These are phyloP conservation scores for Globisporangium rhizosaccharum DNA, from an alignment of 352 stramenopile species.

Conservation along the genomic window DNA sequence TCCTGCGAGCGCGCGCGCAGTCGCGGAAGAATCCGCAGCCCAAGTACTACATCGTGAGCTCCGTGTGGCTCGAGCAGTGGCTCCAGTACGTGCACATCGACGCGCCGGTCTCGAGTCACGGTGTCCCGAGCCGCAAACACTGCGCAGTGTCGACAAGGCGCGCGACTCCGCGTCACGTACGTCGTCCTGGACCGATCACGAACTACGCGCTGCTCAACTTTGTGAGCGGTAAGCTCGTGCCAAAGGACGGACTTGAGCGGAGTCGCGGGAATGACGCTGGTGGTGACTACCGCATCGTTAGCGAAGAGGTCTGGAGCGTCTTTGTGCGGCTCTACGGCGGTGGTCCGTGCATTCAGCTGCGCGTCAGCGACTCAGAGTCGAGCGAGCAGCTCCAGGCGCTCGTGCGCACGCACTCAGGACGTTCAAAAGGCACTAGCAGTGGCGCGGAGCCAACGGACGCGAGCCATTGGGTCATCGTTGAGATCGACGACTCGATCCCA, in stretches of 20 bases:
- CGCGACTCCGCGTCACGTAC: slow-evolving; percentile 10
- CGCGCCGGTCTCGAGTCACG: slow-evolving; percentile 7
- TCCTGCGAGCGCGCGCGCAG: slow-evolving; percentile 33
- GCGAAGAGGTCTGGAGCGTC: slow-evolving; percentile 58
- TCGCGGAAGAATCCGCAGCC: slow-evolving; percentile 19
- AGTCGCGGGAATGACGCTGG: slow-evolving; percentile 29
- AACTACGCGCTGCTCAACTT: slow-evolving; percentile 70
- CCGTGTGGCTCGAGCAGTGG: slow-evolving; percentile 61
- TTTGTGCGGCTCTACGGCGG: slow-evolving; percentile 59
- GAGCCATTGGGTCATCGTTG: slow-evolving; percentile 43
- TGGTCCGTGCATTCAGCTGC: slow-evolving; percentile 52
- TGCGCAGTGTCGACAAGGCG: slow-evolving; percentile 9
- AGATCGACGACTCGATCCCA: slow-evolving; percentile 39
- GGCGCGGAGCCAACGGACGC: not conserved
- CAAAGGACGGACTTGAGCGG: slow-evolving; percentile 33
- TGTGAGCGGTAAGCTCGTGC: slow-evolving; percentile 50
- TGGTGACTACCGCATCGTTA: slow-evolving; percentile 60
- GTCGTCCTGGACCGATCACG: slow-evolving; percentile 47
- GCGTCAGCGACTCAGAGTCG: not conserved
- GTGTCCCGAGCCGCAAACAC: slow-evolving; percentile 4
- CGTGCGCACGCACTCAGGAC: slow-evolving; percentile 1
- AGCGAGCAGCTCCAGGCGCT: not conserved
- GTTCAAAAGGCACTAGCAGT: not conserved
- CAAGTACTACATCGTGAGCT: slow-evolving; percentile 51
- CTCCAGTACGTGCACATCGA: slow-evolving; percentile 59